Evolutionary conservation across 495 filamentous ascomycete species (phyloP).

Genomic region (Echria macrotheca): DNA sequence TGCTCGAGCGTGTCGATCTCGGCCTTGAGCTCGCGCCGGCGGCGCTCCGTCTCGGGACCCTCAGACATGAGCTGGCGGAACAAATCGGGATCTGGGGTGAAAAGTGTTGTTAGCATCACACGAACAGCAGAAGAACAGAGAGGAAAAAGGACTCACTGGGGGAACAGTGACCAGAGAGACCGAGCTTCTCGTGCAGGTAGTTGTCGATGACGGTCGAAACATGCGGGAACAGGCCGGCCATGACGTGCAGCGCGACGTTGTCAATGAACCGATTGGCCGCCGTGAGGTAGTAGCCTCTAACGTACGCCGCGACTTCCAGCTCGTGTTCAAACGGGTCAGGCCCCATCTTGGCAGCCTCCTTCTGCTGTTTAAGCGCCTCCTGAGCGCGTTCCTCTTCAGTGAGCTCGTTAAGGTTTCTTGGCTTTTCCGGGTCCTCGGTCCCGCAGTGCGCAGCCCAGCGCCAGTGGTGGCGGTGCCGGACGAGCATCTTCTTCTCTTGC

Average conservation of each 20-base stretch:
- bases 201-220: conserved; percentile 24
- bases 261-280: conserved; percentile 48
- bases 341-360: conserved; percentile 31
- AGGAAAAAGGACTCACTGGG: too few relatives aligned
- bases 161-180: conserved; percentile 23
- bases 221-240: conserved; percentile 39
- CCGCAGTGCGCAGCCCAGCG: conserved; percentile 23
- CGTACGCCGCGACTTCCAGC: conserved; percentile 43
- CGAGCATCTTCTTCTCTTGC: conserved; percentile 28
- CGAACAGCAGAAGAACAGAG: too few relatives aligned
- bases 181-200: conserved; percentile 38
- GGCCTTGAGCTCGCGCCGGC: conserved; percentile 27
- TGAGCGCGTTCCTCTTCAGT: conserved; percentile 33
- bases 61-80: conserved; percentile 42
- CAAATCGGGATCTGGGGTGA: conserved; percentile 25
- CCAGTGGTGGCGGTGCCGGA: conserved; percentile 32
- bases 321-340: conserved; percentile 44
- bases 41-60: conserved; percentile 31
- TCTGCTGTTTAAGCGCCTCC: conserved; percentile 18
- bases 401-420: conserved; percentile 36
- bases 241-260: conserved; percentile 40
- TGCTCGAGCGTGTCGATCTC: conserved; percentile 37
- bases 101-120: too few relatives aligned
- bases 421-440: conserved; percentile 20
- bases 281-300: conserved; percentile 49